These are phyloP conservation scores for Daedaleopsis sinensis DNA, from an alignment of 768 basidiomycete species.

Conservation along the genomic window DNA sequence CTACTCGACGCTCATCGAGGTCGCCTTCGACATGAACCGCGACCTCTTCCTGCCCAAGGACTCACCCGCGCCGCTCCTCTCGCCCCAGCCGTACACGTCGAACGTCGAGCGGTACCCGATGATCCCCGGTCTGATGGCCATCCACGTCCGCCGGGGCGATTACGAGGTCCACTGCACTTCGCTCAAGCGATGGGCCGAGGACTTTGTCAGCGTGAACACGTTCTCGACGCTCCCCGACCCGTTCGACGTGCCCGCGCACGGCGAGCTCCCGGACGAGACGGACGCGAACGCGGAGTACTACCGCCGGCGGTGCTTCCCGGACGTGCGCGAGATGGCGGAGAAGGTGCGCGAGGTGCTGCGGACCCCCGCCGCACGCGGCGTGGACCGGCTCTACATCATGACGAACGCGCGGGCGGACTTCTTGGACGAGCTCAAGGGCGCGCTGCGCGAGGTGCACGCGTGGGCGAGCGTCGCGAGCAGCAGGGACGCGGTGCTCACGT, in stretches of 20 bases:
- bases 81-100: conserved; percentile 5
- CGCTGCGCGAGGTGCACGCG: conserved; percentile 37
- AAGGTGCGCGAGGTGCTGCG: conserved; percentile 37
- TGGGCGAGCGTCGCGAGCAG: conserved; percentile 59
- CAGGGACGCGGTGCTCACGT: conserved; percentile 53
- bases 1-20: conserved; percentile 55
- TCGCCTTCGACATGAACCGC: conserved; percentile 35
- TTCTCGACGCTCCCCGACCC: conserved; percentile 52
- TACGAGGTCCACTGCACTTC: conserved; percentile 16
- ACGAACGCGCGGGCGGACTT: conserved; percentile 60
- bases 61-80: conserved; percentile 2
- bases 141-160: conserved; percentile 19
- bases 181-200: conserved; percentile 36
- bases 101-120: conserved; percentile 8
- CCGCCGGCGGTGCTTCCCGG: conserved; percentile 57
- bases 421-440: conserved; percentile 47
- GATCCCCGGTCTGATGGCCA: conserved; percentile 18
- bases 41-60: conserved; percentile 7
- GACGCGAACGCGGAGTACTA: conserved; percentile 31
- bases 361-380: conserved; percentile 22
- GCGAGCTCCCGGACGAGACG: conserved; percentile 10
- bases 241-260: conserved; percentile 31
- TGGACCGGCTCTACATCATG: conserved; percentile 61
- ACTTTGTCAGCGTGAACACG: conserved; percentile 54
- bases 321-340: conserved; percentile 48